These are phyloP conservation scores for Pelargonium myrrhifolium DNA, from an alignment of 441 rosid species.

Conservation along the genomic window DNA sequence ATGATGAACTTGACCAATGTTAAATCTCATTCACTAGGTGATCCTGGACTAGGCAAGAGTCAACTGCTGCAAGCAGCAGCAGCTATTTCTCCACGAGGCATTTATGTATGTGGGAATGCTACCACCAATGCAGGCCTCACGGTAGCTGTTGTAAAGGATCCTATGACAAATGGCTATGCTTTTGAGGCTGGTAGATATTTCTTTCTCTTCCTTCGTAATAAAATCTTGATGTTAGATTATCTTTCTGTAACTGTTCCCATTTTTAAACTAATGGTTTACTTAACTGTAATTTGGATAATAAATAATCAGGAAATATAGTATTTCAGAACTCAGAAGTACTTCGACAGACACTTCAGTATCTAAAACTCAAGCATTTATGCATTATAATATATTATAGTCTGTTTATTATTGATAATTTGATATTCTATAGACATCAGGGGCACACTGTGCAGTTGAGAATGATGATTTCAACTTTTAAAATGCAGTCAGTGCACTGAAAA, in stretches of 20 bases:
- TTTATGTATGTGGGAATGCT: constrained; percentile 96
- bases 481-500: not conserved
- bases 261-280: constrained; percentile 16
- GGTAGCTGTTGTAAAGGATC: constrained; percentile 93
- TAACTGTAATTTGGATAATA: not conserved
- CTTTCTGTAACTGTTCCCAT: not conserved
- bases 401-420: not conserved
- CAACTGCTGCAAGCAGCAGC: constrained; percentile 98
- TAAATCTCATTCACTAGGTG: constrained; percentile 46
- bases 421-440: not conserved
- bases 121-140: constrained; percentile 98
- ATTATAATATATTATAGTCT: not conserved
- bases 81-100: constrained; percentile 90
- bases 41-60: constrained; percentile 98
- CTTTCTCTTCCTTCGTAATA: constrained; percentile 17
- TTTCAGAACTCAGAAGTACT: not conserved
- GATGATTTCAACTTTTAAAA: not conserved
- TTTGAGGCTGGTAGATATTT: constrained; percentile 85
- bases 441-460: not conserved
- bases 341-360: not conserved
- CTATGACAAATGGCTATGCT: constrained; percentile 86
- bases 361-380: not conserved
- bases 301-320: not conserved
- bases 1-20: constrained; percentile 7
- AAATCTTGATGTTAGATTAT: not conserved